A percentile compares a stretch with the other conserved stretches of the same genome.
Evolutionary conservation across 2,329 filamentous ascomycete genomes (phyloP).

Genomic region (Botryosphaeria agaves): DNA sequence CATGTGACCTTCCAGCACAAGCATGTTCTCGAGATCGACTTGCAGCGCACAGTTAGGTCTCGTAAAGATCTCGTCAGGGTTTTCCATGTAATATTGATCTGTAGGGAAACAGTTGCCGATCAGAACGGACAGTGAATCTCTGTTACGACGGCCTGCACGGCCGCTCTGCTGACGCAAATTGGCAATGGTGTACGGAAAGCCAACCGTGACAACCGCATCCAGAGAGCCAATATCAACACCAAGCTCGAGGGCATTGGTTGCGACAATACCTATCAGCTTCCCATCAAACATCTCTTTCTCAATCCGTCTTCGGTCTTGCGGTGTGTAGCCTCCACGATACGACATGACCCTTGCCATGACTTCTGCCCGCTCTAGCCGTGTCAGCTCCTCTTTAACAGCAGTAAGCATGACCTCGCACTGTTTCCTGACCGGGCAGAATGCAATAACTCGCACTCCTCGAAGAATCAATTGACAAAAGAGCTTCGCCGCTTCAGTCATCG

Average conservation of each 20-base stretch:
- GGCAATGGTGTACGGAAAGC: conserved; percentile 89
- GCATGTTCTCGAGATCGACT: conserved; percentile 80
- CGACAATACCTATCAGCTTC: conserved; percentile 80
- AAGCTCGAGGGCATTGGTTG: conserved; percentile 81
- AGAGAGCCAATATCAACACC: conserved; percentile 90
- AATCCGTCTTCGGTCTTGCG: conserved; percentile 73
- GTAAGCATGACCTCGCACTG: conserved; percentile 73
- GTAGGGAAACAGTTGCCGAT: conserved; percentile 80
- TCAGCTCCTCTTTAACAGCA: conserved; percentile 63
- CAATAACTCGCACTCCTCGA: conserved; percentile 77
- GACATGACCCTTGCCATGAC: conserved; percentile 75
- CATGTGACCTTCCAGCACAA: conserved; percentile 82
- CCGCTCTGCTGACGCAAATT: conserved; percentile 92
- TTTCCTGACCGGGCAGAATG: conserved; percentile 77
- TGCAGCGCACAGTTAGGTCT: conserved; percentile 79
- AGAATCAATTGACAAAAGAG: conserved; percentile 82
- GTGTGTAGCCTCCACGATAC: conserved; percentile 87
- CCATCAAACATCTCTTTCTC: conserved; percentile 96
- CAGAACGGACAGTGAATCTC: conserved; percentile 78
- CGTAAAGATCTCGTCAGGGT: conserved; percentile 84
- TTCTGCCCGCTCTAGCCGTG: conserved; percentile 53
- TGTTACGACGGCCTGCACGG: conserved; percentile 78
- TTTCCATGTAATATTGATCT: conserved; percentile 94
- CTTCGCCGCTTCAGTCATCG: conserved; percentile 69
- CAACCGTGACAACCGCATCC: conserved; percentile 84